Evolutionary conservation across 2,329 filamentous ascomycete genomes (phyloP).

Genomic region (Aspergillus sp.): DNA sequence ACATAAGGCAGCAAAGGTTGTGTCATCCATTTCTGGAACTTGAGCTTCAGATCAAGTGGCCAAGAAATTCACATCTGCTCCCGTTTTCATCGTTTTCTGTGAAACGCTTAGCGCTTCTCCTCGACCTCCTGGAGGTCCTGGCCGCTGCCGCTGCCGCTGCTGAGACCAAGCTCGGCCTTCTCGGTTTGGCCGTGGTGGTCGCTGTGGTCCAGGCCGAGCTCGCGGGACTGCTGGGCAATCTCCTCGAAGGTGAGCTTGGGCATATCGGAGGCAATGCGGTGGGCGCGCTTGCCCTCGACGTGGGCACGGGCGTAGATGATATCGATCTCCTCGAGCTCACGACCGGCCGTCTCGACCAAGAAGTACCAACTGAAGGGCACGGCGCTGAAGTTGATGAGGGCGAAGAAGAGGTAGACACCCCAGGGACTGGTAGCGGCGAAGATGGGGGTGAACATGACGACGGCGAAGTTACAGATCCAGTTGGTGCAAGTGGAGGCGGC

Average conservation of each 20-base stretch:
- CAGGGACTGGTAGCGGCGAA: conserved; percentile 34
- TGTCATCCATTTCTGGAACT: background rate
- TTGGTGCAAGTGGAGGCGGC: conserved; percentile 52
- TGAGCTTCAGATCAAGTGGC: too few relatives aligned
- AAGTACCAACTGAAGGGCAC: conserved; percentile 53
- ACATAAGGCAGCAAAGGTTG: background rate
- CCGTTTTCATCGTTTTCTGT: too few relatives aligned
- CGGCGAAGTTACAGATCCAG: conserved; percentile 56
- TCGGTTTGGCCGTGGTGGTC: conserved; percentile 11
- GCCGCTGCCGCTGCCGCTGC: conserved; percentile 18
- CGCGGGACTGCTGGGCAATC: conserved; percentile 23
- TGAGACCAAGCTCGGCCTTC: conserved; percentile 23
- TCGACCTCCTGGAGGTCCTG: conserved; percentile 9
- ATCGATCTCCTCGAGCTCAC: conserved; percentile 43
- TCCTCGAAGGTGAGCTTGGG: conserved; percentile 31
- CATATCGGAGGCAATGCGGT: conserved; percentile 24
- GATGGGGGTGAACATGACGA: conserved; percentile 49
- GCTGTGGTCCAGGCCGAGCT: conserved; percentile 22
- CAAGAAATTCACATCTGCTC: too few relatives aligned
- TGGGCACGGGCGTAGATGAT: conserved; percentile 41
- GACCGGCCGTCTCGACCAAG: conserved; percentile 49
- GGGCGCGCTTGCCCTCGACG: conserved; percentile 34
- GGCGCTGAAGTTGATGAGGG: conserved; percentile 39
- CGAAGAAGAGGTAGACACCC: conserved; percentile 45
- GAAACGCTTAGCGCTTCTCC: background rate